phyloP scores from a whole-genome alignment of 306 rosid genomes.

The barrel medic (Medicago truncatula) region MtrunA17r5.0-ANR NC_053046.1:18778501-18779000 shows the following conservation, averaged over 20 bases:
- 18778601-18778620: neutral
- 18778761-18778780: neutral
- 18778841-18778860: conserved; percentile 2
- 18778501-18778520: neutral
- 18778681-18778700: neutral
- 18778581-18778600: neutral
- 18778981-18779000: conserved; percentile 99
- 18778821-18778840: conserved; percentile 17
- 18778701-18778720: neutral
- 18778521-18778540: conserved; percentile 20
- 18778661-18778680: neutral
- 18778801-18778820: conserved; percentile 28
- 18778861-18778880: conserved; percentile 82
- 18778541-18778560: neutral
- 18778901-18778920: conserved; percentile 97
- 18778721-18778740: neutral
- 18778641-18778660: neutral
- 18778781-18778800: neutral
- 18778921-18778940: conserved; percentile 94
- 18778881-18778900: conserved; percentile 96
- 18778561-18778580: no score
- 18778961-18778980: conserved; percentile 94
- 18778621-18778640: neutral
- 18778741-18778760: neutral
- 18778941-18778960: conserved; percentile 89